A percentile compares a stretch with the other conserved stretches of the same genome.
Evolutionary conservation across 2,329 filamentous ascomycete species (phyloP).

Genomic region (Rosellinia necatrix): DNA sequence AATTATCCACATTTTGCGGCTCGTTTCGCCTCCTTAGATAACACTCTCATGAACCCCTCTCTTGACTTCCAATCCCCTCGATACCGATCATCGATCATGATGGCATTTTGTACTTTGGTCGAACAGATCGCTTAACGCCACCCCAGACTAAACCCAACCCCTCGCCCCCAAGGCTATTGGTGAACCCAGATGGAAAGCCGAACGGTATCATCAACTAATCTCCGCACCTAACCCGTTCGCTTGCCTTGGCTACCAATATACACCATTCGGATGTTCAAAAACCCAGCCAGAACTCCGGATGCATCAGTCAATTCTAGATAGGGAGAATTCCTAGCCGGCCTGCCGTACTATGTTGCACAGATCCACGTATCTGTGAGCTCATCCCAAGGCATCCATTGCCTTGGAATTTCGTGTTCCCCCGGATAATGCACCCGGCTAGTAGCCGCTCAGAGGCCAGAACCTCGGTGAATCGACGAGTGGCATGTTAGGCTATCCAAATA

Average conservation of each 20-base stretch:
- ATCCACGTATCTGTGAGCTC: constrained; percentile 12
- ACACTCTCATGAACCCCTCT: too few relatives aligned
- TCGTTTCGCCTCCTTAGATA: neutral
- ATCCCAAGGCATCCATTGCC: constrained; percentile 1
- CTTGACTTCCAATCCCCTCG: too few relatives aligned
- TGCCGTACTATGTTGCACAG: constrained; percentile 26
- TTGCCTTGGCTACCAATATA: neutral
- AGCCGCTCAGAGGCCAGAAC: neutral
- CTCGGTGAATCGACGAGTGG: neutral
- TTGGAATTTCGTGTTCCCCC: constrained; percentile 2
- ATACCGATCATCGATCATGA: neutral
- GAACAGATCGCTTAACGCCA: too few relatives aligned
- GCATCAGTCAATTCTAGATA: constrained; percentile 1
- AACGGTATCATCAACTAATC: too few relatives aligned
- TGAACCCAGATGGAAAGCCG: too few relatives aligned
- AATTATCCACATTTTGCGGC: constrained; percentile 14
- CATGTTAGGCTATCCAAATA: too few relatives aligned
- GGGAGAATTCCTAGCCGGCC: neutral
- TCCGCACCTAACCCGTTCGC: constrained; percentile 3
- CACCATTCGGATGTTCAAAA: neutral
- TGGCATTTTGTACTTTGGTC: too few relatives aligned
- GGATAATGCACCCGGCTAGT: constrained; percentile 30
- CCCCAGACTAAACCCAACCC: too few relatives aligned
- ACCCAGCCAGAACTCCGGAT: neutral
- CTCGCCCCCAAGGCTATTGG: too few relatives aligned